These are phyloP conservation scores for Phytopythium kandeliae DNA, from an alignment of 352 stramenopile genomes.

Conservation along the genomic window DNA sequence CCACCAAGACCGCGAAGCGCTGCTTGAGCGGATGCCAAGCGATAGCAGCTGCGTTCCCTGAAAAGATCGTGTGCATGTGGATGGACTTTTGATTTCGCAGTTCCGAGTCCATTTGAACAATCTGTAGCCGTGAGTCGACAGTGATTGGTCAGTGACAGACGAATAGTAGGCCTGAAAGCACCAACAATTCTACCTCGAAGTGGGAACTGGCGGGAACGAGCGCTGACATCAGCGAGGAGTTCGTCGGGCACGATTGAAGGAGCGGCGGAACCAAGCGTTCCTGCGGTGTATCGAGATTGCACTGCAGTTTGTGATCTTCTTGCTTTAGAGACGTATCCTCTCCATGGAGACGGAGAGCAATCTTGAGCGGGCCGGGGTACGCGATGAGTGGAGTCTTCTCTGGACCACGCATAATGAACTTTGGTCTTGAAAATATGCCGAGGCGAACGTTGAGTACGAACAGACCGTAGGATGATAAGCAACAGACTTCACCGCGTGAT, in stretches of 20 bases:
- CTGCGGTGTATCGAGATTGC: conserved; percentile 28
- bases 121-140: conserved; percentile 15
- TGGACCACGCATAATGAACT: conserved; percentile 31
- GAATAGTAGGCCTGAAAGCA: background rate
- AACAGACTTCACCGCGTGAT: conserved; percentile 36
- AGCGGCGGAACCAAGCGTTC: conserved; percentile 30
- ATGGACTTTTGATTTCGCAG: conserved; percentile 60
- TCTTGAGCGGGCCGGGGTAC: conserved; percentile 28
- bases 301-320: conserved; percentile 52
- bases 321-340: conserved; percentile 48
- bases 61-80: conserved; percentile 49
- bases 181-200: conserved; percentile 33
- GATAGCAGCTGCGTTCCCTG: conserved; percentile 48
- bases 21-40: conserved; percentile 51
- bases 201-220: conserved; percentile 42
- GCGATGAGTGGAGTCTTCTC: conserved; percentile 42
- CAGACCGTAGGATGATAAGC: conserved; percentile 49
- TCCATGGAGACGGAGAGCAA: conserved; percentile 40
- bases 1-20: conserved; percentile 21
- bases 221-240: conserved; percentile 32
- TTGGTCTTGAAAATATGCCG: conserved; percentile 18
- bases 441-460: conserved; percentile 24
- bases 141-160: background rate
- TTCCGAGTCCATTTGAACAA: conserved; percentile 66
- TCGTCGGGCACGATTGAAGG: conserved; percentile 30